Evolutionary conservation across 1,139 yeast genomes (phyloP).

Genomic region (Starmera stellimalicola): DNA sequence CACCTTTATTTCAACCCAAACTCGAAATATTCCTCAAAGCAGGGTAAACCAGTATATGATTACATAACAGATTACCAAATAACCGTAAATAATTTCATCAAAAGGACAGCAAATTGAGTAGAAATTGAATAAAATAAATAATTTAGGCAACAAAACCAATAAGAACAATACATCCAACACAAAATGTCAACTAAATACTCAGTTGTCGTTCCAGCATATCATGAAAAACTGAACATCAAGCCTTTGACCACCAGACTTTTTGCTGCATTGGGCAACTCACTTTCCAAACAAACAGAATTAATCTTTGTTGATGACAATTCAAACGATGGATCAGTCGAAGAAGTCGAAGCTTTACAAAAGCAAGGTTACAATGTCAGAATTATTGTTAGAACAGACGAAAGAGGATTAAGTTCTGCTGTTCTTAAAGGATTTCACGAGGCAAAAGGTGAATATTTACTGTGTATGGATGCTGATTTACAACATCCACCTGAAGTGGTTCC

Average conservation of each 20-base stretch:
- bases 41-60: too few species aligned
- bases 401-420: slow-evolving; percentile 38
- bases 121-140: not conserved
- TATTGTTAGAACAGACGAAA: slow-evolving; percentile 35
- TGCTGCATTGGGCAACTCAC: slow-evolving; percentile 33
- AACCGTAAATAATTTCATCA: not conserved
- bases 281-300: slow-evolving; percentile 30
- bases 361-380: slow-evolving; percentile 35
- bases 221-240: slow-evolving; percentile 34
- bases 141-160: not conserved
- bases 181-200: slow-evolving; percentile 28
- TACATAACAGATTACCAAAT: not conserved
- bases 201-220: slow-evolving; percentile 38
- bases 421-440: slow-evolving; percentile 34
- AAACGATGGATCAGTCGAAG: slow-evolving; percentile 39
- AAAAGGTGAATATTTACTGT: slow-evolving; percentile 32
- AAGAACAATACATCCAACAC: not conserved
- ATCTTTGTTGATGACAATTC: slow-evolving; percentile 40
- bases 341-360: slow-evolving; percentile 30
- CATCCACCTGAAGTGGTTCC: slow-evolving; percentile 41
- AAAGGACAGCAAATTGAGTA: slow-evolving; percentile 1
- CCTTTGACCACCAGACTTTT: slow-evolving; percentile 35
- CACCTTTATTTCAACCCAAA: too few species aligned
- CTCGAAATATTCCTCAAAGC: too few species aligned
- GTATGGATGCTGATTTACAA: slow-evolving; percentile 42